Conservation (phyloP, 139 green algal species). For the Coelastrella sp. region DNA sequence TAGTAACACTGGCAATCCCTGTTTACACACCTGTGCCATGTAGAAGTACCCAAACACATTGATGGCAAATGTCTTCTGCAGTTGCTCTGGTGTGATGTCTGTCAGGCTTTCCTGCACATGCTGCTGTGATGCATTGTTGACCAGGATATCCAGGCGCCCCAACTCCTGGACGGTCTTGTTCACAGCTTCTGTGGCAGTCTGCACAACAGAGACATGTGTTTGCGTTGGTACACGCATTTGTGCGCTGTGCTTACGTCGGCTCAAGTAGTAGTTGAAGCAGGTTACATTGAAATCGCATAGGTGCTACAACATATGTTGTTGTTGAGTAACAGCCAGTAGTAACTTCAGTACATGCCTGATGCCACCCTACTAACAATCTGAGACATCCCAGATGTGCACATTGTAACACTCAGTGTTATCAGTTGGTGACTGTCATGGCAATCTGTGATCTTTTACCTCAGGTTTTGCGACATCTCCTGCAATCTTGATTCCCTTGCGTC, state of each 20-base stretch:
- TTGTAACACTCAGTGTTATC: no score
- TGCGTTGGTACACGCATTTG: background rate
- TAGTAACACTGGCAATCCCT: no score
- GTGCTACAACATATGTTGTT: no score
- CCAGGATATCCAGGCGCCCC: conserved; percentile 65
- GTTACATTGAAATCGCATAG: no score
- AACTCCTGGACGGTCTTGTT: conserved; percentile 35
- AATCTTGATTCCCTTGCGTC: conserved; percentile 48
- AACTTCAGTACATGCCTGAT: no score
- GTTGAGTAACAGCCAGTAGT: no score
- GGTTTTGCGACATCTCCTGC: conserved; percentile 47
- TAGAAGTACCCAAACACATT: conserved; percentile 85
- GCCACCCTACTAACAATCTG: no score
- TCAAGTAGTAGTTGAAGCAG: no score
- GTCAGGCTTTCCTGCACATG: conserved; percentile 7
- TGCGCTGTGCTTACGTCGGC: no score
- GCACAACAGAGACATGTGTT: background rate
- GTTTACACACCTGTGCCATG: conserved; percentile 74
- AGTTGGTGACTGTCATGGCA: no score
- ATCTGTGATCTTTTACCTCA: no score
- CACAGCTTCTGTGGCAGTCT: conserved; percentile 44
- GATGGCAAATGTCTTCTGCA: conserved; percentile 64
- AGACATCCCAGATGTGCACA: no score
- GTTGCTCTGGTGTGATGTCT: conserved; percentile 50
- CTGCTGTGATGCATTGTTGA: conserved; percentile 63